phyloP scores from a whole-genome alignment of 2,329 filamentous ascomycete species.

The Monosporascus sp. region DNA sequence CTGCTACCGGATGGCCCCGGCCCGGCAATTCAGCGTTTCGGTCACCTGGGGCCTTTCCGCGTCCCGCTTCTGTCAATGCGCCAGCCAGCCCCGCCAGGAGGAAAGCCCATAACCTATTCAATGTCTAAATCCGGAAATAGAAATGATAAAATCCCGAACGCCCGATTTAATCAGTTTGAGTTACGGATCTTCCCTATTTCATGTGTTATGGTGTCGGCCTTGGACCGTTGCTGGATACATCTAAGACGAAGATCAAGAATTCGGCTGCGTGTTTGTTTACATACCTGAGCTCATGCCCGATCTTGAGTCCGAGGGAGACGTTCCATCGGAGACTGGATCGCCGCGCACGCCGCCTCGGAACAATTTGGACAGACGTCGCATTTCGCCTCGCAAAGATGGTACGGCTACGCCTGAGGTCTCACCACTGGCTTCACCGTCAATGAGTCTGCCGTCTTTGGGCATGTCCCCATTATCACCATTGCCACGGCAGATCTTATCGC shows the following conservation, averaged over 20 bases:
- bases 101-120: neutral
- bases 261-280: too few relatives aligned
- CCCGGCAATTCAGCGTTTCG: neutral
- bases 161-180: neutral
- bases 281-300: constrained; percentile 2
- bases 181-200: too few relatives aligned
- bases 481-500: constrained; percentile 18
- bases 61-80: too few relatives aligned
- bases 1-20: neutral
- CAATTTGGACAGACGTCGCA: constrained; percentile 5
- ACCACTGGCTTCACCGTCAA: constrained; percentile 20
- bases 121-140: neutral
- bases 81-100: too few relatives aligned
- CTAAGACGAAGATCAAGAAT: too few relatives aligned
- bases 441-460: constrained; percentile 19
- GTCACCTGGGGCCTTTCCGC: too few relatives aligned
- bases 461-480: constrained; percentile 24
- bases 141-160: neutral
- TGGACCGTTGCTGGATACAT: too few relatives aligned
- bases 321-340: constrained; percentile 9
- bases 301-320: constrained; percentile 10
- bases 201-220: too few relatives aligned
- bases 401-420: constrained; percentile 15
- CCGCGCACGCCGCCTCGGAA: constrained; percentile 15
- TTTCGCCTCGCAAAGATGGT: constrained; percentile 11